Conservation (phyloP, 495 filamentous ascomycete genomes). For the Daldinia grandis region DNA sequence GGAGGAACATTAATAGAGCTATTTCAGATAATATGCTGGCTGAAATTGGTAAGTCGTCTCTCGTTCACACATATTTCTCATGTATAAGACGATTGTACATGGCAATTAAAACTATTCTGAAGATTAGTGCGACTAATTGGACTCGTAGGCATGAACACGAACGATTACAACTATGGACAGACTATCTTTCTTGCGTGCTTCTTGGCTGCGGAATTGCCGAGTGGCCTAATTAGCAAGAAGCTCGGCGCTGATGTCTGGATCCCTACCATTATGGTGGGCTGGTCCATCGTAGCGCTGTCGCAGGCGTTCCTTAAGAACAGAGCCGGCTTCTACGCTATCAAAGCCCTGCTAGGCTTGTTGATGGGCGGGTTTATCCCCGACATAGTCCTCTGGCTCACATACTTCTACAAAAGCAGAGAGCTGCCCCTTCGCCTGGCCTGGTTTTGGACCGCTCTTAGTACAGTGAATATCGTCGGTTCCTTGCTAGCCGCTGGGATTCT, state of each 20-base stretch:
- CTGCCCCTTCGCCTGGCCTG: constrained; percentile 59
- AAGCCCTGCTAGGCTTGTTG: constrained; percentile 56
- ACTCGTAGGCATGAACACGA: constrained; percentile 53
- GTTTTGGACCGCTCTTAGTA: constrained; percentile 60
- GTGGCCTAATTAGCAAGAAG: constrained; percentile 57
- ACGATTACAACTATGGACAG: constrained; percentile 58
- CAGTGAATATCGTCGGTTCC: constrained; percentile 58
- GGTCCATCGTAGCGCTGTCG: constrained; percentile 52
- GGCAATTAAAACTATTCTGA: background rate
- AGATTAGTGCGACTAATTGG: background rate
- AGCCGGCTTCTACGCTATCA: constrained; percentile 52
- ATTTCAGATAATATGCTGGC: constrained; percentile 56
- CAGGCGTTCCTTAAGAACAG: constrained; percentile 52
- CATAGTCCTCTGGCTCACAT: constrained; percentile 62
- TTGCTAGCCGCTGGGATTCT: constrained; percentile 62
- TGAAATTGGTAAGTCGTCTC: constrained; percentile 39
- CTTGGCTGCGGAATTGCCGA: constrained; percentile 58
- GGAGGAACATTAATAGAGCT: constrained; percentile 57
- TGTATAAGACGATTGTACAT: background rate
- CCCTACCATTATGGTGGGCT: constrained; percentile 57
- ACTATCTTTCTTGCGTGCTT: constrained; percentile 58
- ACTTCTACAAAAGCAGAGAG: constrained; percentile 62
- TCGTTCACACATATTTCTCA: background rate
- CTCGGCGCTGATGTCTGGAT: constrained; percentile 59
- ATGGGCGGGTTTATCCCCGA: constrained; percentile 63